These are phyloP conservation scores for Acidiella bohemica DNA, from an alignment of 495 filamentous ascomycete genomes.

Conservation along the genomic window DNA sequence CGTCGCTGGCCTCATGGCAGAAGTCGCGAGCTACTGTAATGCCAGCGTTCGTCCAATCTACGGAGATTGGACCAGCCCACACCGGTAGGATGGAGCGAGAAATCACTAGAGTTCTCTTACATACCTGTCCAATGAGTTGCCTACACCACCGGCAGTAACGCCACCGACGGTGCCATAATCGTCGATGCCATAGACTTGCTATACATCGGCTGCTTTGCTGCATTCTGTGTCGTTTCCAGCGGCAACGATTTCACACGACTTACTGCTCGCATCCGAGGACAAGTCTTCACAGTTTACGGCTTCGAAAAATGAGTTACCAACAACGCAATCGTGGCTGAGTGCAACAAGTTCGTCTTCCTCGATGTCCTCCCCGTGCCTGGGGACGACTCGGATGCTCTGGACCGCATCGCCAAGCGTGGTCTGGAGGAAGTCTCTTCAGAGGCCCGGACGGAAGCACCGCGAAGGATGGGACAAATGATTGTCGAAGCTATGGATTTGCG, in stretches of 20 bases:
- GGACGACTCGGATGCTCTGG: too few relatives aligned
- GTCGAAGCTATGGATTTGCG: too few relatives aligned
- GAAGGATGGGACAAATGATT: too few relatives aligned
- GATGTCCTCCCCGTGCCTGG: conserved; percentile 46
- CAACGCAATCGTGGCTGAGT: conserved; percentile 10
- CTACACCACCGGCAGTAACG: conserved; percentile 10
- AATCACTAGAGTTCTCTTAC: conserved; percentile 9
- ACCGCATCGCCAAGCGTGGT: too few relatives aligned
- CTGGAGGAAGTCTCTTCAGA: too few relatives aligned
- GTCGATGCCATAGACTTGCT: conserved; percentile 16
- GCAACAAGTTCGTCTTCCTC: conserved; percentile 11
- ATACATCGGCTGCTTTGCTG: conserved; percentile 12
- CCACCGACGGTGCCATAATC: conserved; percentile 16
- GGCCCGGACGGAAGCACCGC: too few relatives aligned
- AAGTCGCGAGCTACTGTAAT: conserved; percentile 13
- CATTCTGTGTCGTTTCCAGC: conserved; percentile 14
- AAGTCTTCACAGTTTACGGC: conserved; percentile 11
- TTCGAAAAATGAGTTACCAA: conserved; percentile 10
- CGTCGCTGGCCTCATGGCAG: conserved; percentile 12
- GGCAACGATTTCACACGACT: conserved; percentile 15
- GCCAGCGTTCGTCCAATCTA: conserved; percentile 13
- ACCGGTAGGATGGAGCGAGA: conserved; percentile 3
- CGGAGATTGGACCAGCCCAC: conserved; percentile 11
- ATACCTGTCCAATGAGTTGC: conserved; percentile 12
- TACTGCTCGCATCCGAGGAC: conserved; percentile 11